phyloP scores from a whole-genome alignment of 2,329 filamentous ascomycete genomes.

The Aspergillus sergii region DNA sequence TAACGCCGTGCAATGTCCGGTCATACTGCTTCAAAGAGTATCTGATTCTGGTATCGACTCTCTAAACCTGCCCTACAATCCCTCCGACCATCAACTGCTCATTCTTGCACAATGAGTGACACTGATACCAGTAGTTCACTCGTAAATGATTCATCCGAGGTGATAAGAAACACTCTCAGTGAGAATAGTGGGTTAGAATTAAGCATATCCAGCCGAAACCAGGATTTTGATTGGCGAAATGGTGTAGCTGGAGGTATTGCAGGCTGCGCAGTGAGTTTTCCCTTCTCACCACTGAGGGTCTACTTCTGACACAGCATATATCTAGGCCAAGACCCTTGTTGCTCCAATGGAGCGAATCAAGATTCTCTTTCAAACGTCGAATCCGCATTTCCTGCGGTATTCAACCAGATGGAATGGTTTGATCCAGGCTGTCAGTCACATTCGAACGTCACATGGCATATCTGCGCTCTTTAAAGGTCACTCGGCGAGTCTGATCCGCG shows the following conservation, averaged over 20 bases:
- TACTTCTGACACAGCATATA: not conserved
- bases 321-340: conserved; percentile 89
- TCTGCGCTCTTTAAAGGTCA: conserved; percentile 87
- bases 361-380: conserved; percentile 95
- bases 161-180: not conserved
- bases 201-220: not conserved
- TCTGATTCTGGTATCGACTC: too few species aligned
- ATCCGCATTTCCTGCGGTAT: conserved; percentile 91
- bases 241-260: conserved; percentile 86
- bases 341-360: conserved; percentile 97
- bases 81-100: not conserved
- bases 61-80: too few species aligned
- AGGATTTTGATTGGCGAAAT: conserved; percentile 51
- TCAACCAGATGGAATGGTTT: conserved; percentile 85
- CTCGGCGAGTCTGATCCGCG: conserved; percentile 87
- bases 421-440: conserved; percentile 78
- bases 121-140: too few species aligned
- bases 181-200: not conserved
- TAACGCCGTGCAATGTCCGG: not conserved
- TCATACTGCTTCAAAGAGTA: too few species aligned
- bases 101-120: not conserved
- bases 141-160: not conserved
- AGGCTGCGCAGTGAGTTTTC: conserved; percentile 76
- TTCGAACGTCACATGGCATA: conserved; percentile 71
- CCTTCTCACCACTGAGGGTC: not conserved